Percentiles rank a stretch among this genome's conserved stretches.
phyloP scores from a whole-genome alignment of 208 protist species.

The Crithidia sp. region DNA sequence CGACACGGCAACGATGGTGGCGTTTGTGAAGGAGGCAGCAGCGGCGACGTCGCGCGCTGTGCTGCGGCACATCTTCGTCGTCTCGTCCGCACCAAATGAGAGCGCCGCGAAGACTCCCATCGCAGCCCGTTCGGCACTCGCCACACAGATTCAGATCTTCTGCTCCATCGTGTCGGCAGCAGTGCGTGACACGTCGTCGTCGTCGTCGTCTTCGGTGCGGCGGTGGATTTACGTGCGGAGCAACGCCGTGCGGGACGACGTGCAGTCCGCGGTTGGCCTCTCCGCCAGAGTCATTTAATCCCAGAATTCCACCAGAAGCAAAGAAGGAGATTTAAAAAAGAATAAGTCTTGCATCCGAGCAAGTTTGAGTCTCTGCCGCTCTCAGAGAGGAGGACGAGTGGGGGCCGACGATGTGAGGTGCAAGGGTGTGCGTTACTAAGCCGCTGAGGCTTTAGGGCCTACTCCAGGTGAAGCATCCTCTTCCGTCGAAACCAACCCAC shows the following conservation, averaged over 20 bases:
- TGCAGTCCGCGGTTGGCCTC: neutral
- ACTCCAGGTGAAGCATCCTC: too few species aligned
- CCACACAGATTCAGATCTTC: neutral
- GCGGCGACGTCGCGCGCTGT: neutral
- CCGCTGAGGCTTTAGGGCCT: too few species aligned
- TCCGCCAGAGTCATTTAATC: neutral
- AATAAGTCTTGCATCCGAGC: neutral
- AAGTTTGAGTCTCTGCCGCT: neutral
- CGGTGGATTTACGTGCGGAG: constrained; percentile 15
- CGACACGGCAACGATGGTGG: neutral
- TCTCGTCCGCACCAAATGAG: neutral
- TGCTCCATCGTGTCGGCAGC: neutral
- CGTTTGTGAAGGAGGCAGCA: neutral
- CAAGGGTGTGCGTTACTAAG: too few species aligned
- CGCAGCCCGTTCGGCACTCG: neutral
- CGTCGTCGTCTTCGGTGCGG: too few species aligned
- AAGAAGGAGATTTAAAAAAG: neutral
- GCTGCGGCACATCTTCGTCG: constrained; percentile 19
- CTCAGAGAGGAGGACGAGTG: too few species aligned
- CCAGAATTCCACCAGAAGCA: neutral
- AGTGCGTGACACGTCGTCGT: neutral
- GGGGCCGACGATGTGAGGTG: too few species aligned
- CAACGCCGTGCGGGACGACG: neutral
- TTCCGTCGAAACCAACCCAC: too few species aligned
- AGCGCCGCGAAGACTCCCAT: neutral